These are phyloP conservation scores for Cymbidium sinense DNA, from an alignment of 106 monocot genomes.

Conservation along the genomic window DNA sequence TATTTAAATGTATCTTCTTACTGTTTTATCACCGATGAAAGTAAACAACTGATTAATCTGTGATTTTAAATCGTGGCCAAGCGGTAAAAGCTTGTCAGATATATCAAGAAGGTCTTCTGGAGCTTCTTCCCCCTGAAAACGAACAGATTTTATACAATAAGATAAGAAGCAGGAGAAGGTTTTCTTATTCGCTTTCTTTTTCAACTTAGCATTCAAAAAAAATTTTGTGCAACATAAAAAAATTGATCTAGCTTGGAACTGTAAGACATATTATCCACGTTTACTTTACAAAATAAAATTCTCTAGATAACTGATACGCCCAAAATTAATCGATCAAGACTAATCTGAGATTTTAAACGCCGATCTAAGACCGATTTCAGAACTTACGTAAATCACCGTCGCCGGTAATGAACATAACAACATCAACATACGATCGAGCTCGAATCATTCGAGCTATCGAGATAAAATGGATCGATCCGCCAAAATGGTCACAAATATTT, in stretches of 20 bases:
- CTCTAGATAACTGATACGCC: no score
- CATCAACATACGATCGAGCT: no score
- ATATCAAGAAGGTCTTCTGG: conserved; percentile 14
- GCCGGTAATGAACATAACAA: no score
- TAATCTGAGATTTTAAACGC: no score
- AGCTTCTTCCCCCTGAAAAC: conserved; percentile 58
- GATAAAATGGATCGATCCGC: no score
- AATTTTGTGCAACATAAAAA: neutral
- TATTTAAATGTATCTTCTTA: conserved; percentile 22
- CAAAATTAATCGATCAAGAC: no score
- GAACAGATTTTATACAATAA: neutral
- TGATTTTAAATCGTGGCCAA: conserved; percentile 10
- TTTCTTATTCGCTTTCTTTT: neutral
- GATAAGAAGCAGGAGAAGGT: neutral
- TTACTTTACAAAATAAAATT: neutral
- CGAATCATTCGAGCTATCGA: no score
- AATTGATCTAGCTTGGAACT: neutral
- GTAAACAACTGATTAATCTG: conserved; percentile 22
- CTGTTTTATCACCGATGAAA: conserved; percentile 45
- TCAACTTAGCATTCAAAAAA: neutral
- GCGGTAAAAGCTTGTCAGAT: neutral
- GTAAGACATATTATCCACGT: neutral
- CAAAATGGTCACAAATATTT: no score
- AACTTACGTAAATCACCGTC: no score
- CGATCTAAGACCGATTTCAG: no score